These are phyloP conservation scores for Botrytis cinerea DNA, from an alignment of 2,329 filamentous ascomycete species.

Conservation along the genomic window DNA sequence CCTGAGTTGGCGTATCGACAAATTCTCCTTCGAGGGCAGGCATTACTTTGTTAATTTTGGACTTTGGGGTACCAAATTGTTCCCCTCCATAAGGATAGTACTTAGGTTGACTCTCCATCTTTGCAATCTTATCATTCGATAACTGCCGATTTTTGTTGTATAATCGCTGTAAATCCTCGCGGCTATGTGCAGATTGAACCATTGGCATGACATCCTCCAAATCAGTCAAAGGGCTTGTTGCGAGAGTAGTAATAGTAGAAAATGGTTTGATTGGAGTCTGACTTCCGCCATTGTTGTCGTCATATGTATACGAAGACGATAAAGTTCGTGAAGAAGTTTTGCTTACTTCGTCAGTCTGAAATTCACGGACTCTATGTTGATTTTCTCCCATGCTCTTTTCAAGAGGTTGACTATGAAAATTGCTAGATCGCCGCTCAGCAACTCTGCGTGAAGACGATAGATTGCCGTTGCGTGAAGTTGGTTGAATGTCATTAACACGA, in stretches of 20 bases:
- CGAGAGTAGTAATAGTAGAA: constrained; percentile 12
- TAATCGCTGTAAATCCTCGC: constrained; percentile 13
- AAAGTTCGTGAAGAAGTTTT: not conserved
- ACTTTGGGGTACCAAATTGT: not conserved
- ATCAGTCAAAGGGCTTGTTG: constrained; percentile 20
- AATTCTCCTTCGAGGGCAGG: not conserved
- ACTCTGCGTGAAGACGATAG: constrained; percentile 5
- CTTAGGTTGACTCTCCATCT: constrained; percentile 1
- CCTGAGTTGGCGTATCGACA: not conserved
- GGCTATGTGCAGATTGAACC: constrained; percentile 9
- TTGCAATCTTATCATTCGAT: not conserved
- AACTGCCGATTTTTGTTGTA: constrained; percentile 12
- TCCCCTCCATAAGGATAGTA: not conserved
- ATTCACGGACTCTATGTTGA: not conserved
- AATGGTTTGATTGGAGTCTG: constrained; percentile 21
- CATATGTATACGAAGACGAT: not conserved
- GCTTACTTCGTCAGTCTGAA: not conserved
- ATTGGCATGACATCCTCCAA: constrained; percentile 14
- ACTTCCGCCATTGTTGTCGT: not conserved
- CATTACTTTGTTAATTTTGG: not conserved
- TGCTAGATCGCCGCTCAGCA: constrained; percentile 13
- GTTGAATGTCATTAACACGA: not conserved
- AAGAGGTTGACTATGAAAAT: not conserved
- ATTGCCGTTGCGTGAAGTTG: not conserved
- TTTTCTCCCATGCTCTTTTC: not conserved